Evolutionary conservation across 164 flowering plant species (phyloP).

Genomic region (Chloranthus sessilifolius): DNA sequence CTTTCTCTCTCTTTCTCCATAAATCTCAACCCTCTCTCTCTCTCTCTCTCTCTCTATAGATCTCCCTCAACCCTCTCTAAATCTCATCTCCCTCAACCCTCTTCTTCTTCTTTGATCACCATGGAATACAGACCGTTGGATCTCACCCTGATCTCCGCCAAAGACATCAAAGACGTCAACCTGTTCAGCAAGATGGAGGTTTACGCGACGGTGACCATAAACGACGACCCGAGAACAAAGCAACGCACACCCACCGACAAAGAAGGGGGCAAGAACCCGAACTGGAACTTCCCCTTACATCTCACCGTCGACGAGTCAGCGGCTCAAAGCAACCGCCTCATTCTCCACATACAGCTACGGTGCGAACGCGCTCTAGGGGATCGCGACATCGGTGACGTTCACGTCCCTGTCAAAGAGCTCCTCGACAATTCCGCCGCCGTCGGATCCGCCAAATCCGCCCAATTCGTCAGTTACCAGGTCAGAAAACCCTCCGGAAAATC

Average conservation of each 20-base stretch:
- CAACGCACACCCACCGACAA: slow-evolving; percentile 26
- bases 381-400: slow-evolving; percentile 49
- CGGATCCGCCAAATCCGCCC: slow-evolving; percentile 11
- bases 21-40: background rate
- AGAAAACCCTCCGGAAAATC: slow-evolving; percentile 47
- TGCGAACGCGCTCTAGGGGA: slow-evolving; percentile 49
- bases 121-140: slow-evolving; percentile 35
- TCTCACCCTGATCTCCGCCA: slow-evolving; percentile 29
- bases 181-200: slow-evolving; percentile 34
- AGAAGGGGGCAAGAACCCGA: slow-evolving; percentile 41
- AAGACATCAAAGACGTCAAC: slow-evolving; percentile 31
- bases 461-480: slow-evolving; percentile 46
- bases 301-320: slow-evolving; percentile 42
- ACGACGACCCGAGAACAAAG: slow-evolving; percentile 19
- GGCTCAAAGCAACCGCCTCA: slow-evolving; percentile 26
- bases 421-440: slow-evolving; percentile 20
- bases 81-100: background rate
- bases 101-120: background rate
- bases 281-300: slow-evolving; percentile 45
- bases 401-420: slow-evolving; percentile 58
- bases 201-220: slow-evolving; percentile 23
- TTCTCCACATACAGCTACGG: slow-evolving; percentile 26
- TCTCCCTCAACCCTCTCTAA: background rate
- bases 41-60: background rate
- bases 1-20: background rate